Evolutionary conservation across 2,329 filamentous ascomycete genomes (phyloP), one percentile per base, ranked within the genome.

Genomic region (Lasiodiplodia hormozganensis): DNA sequence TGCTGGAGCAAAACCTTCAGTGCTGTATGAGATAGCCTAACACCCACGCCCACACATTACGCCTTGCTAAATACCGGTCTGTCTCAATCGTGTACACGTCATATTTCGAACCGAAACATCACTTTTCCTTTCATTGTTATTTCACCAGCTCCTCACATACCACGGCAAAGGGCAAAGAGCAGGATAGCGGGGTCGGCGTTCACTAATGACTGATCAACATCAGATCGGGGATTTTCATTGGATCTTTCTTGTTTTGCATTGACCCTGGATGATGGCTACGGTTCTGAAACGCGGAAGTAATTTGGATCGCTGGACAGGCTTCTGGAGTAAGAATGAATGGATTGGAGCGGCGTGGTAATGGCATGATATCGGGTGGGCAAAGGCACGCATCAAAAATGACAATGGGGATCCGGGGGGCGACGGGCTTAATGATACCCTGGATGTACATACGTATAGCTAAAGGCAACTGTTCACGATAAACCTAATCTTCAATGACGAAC

Each of bases 401-500:
- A 25, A 38, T 6, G 23, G 58, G 23, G 3, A n/a, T 34, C 8
- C 8, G 25, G 40, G n/a, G 16, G 40, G 36, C n/a, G 40, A 43
- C 23, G 43, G n/a, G 23, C 23, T 52, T 64, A 64, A 64, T 52
- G 60, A 64, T 64, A 64, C 60, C 60, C 60, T 64, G 60, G 4
- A 28, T 28, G 28, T 64, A 64, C 60, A 51, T 64, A 52, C 16
- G 43, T 64, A 64, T 47, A 64, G 60, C 31, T 57, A 31, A 57
- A 47, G 40, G 40, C 18, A 34, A 18, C 4, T 31, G 11, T 18
- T 62, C 31, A 52, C 18, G 60, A 64, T 52, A 36, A 52, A n/a
- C 16, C 25, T 51, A 64, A 49, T 62, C 23, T n/a, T 43, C 36
- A 49, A 47, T 47, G 34, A 23, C 53, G 31, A 38, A 57, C 31